These are phyloP conservation scores for Botrytis aclada DNA, from an alignment of 2,329 filamentous ascomycete species.

Conservation along the genomic window DNA sequence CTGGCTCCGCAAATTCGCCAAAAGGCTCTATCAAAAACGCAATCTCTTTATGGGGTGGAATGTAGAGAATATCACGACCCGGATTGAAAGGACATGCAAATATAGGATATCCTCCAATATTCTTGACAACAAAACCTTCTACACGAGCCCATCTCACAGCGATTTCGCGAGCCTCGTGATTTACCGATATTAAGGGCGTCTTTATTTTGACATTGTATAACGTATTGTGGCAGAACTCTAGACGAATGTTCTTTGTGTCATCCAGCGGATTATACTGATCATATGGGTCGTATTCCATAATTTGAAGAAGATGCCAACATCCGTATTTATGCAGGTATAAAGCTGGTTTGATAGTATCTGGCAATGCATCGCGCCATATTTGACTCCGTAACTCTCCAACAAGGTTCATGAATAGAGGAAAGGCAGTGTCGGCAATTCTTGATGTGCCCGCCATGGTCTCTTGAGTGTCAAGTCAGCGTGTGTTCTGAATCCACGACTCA, in stretches of 20 bases:
- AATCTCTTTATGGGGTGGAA: neutral
- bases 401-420: neutral
- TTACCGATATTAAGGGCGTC: neutral
- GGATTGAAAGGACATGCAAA: neutral
- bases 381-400: neutral
- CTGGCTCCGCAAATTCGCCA: no score
- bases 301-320: neutral
- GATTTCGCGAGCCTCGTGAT: neutral
- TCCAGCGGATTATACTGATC: neutral
- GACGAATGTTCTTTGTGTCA: neutral
- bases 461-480: neutral
- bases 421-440: neutral
- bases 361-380: neutral
- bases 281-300: neutral
- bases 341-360: neutral
- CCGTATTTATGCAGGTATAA: neutral
- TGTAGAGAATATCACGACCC: neutral
- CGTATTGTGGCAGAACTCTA: neutral
- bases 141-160: neutral
- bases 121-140: neutral
- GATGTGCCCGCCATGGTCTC: neutral
- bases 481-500: neutral
- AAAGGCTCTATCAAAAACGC: accelerated
- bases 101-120: neutral
- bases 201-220: neutral